Percentiles rank a stretch among this genome's conserved stretches.
These are phyloP conservation scores for Oryza glaberrima DNA, from an alignment of 176 grass and related monocot genomes.

Conservation along the genomic window DNA sequence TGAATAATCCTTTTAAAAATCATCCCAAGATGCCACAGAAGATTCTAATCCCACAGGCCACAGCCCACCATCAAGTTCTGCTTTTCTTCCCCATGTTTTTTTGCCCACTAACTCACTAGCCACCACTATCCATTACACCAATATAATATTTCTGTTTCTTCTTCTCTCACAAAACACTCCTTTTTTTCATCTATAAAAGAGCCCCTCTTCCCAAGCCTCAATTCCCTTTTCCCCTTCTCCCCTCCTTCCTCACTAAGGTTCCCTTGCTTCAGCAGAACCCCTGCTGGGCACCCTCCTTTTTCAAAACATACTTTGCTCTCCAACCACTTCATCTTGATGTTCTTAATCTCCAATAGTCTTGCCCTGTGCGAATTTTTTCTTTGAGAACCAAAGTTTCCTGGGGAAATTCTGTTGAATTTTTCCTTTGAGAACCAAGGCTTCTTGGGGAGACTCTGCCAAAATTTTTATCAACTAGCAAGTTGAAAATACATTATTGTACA, in stretches of 20 bases:
- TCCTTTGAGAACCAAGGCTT: background rate
- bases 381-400: background rate
- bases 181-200: constrained; percentile 67
- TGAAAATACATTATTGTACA: background rate
- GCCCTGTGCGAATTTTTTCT: background rate
- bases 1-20: background rate
- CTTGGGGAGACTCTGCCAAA: constrained; percentile 17
- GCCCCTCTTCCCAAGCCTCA: constrained; percentile 47
- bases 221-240: constrained; percentile 67
- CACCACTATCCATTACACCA: background rate
- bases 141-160: background rate
- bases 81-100: constrained; percentile 42
- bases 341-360: background rate
- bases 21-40: constrained; percentile 36
- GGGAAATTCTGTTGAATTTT: constrained; percentile 10
- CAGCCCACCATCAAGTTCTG: constrained; percentile 23
- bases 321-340: background rate
- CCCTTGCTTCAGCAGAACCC: background rate
- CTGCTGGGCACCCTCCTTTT: background rate
- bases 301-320: background rate
- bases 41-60: constrained; percentile 15
- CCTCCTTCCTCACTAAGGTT: constrained; percentile 41
- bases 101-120: constrained; percentile 9
- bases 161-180: background rate
- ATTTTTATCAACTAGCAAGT: background rate